Base-by-base conservation (phyloP, 768 basidiomycete species). In the Mycena floridula region DNA sequence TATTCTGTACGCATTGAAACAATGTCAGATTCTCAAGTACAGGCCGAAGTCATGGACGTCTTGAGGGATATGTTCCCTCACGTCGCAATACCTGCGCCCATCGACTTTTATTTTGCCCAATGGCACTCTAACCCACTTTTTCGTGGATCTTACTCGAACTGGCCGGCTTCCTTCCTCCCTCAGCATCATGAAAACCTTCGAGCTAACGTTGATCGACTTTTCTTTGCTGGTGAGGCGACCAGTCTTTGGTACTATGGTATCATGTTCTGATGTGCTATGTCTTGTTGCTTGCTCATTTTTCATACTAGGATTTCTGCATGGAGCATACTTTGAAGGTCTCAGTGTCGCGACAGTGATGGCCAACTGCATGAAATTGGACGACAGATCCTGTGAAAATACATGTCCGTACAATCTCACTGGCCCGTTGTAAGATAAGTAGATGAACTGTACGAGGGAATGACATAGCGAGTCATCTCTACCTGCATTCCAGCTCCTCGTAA, bases 91-190 rank as follows among this genome's bases (percentile, higher is more conserved):
- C 81, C 81, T 5, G 69, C 72, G 3, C 81, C 84, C 0, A 50
- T 66, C 5, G 77, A 70, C 24, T 77, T 86, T 56, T 68, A 69
- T 54, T 72, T 79, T 50, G 69, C 72, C 3, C 60, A 68, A 3
- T 86, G 84, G 85, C 51, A 66, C 37, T 57, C 59, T 11, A 68
- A 84, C 53, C 70, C 73, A 3, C 60, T 73, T 3, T 79, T 69
- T 57, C 68, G 79, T 18, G 80, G 80, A 3, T 77, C 80, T 3
- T 86, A 81, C 51, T 79, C 77, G 18, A 86, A 83, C 48, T 85
- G 82, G 82, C 82, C 81, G 0, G 68, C 84, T 0, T 69, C 77
- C 3, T 82, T 82, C 50, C 59, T 75, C 11, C 68, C 66, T 13
- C 62, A 59, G 7, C 77, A 82, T 42, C 67, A 77, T 18, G 61